These are phyloP conservation scores for Candida maltosa DNA, from an alignment of 805 yeast species.

Conservation along the genomic window DNA sequence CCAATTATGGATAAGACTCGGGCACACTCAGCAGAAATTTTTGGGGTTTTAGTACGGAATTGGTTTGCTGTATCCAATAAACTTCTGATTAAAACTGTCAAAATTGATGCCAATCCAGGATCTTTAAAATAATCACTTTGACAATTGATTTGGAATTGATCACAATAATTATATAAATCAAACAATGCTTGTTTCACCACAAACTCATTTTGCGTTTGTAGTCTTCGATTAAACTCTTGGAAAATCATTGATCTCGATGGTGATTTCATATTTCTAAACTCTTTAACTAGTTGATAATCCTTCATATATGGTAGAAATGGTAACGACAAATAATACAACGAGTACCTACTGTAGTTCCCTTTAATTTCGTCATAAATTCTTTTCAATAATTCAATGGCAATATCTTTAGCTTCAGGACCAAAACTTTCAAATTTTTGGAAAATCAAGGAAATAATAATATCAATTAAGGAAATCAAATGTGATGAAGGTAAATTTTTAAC, in stretches of 20 bases:
- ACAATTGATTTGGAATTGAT: constrained; percentile 47
- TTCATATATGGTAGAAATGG: constrained; percentile 41
- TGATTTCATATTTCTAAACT: constrained; percentile 25
- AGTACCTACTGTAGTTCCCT: constrained; percentile 37
- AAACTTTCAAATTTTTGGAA: constrained; percentile 64
- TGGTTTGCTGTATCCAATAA: constrained; percentile 55
- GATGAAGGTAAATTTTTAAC: constrained; percentile 53
- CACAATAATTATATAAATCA: constrained; percentile 56
- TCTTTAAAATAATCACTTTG: constrained; percentile 43
- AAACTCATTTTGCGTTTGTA: constrained; percentile 61
- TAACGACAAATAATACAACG: constrained; percentile 52
- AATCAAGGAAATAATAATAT: constrained; percentile 69
- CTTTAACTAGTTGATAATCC: constrained; percentile 13
- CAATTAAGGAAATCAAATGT: constrained; percentile 64
- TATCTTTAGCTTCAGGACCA: constrained; percentile 41
- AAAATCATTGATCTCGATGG: constrained; percentile 35
- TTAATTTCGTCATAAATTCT: constrained; percentile 28
- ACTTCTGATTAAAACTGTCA: constrained; percentile 49
- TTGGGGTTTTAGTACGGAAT: constrained; percentile 45
- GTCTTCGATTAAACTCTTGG: constrained; percentile 52
- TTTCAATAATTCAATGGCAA: constrained; percentile 52
- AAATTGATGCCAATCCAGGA: constrained; percentile 15
- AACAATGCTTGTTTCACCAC: constrained; percentile 70
- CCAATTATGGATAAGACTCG: constrained; percentile 76
- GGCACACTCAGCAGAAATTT: constrained; percentile 59